phyloP scores from a whole-genome alignment of 768 basidiomycete genomes.

The Cubamyces sp. region DNA sequence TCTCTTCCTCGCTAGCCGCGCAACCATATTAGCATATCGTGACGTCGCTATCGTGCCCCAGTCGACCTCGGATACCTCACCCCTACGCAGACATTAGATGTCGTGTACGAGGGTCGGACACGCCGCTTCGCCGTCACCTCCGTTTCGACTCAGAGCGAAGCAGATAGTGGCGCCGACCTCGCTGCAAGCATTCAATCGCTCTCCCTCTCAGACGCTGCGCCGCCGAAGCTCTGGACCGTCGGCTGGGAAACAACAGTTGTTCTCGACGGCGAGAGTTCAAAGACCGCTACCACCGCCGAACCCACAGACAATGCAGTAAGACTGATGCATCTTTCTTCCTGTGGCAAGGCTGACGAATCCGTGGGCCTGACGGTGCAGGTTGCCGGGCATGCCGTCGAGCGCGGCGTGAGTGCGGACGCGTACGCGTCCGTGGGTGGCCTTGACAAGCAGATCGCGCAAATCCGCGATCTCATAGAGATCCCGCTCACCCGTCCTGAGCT shows the following conservation, averaged over 20 bases:
- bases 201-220: slow-evolving; percentile 40
- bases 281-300: slow-evolving; percentile 11
- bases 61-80: slow-evolving; percentile 77
- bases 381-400: slow-evolving; percentile 49
- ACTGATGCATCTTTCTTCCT: background rate
- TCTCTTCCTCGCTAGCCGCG: slow-evolving; percentile 15
- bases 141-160: slow-evolving; percentile 39
- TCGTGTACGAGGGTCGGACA: slow-evolving; percentile 61
- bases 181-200: slow-evolving; percentile 43
- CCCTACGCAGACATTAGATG: slow-evolving; percentile 59
- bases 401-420: slow-evolving; percentile 51
- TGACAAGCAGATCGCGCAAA: slow-evolving; percentile 82
- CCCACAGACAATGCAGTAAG: slow-evolving; percentile 25
- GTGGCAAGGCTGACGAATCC: background rate
- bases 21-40: background rate
- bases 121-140: slow-evolving; percentile 62
- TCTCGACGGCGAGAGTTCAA: slow-evolving; percentile 40
- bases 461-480: slow-evolving; percentile 84
- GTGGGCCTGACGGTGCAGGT: slow-evolving; percentile 37
- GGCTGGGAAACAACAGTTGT: slow-evolving; percentile 70
- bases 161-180: slow-evolving; percentile 15
- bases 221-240: slow-evolving; percentile 57
- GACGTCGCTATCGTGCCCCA: slow-evolving; percentile 34
- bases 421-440: slow-evolving; percentile 89
- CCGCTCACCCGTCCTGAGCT: slow-evolving; percentile 83